Conservation (phyloP, 2,329 filamentous ascomycete species). For the Fusarium humuli region DNA sequence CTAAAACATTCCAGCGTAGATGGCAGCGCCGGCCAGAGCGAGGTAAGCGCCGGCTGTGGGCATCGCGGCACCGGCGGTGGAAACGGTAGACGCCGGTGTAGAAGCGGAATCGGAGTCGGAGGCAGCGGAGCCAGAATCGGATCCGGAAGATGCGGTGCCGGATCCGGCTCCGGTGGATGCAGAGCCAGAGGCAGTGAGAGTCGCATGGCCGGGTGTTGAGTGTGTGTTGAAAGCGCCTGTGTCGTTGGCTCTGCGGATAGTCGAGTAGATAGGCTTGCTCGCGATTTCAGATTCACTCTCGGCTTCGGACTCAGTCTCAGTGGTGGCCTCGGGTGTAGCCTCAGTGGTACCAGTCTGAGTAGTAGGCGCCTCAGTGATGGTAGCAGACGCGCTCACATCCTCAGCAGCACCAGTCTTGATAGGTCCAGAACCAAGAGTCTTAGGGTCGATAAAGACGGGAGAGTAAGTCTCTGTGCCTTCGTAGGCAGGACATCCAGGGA, state of each 20-base stretch:
- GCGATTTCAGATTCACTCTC: conserved; percentile 3
- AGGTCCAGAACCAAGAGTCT: conserved; percentile 38
- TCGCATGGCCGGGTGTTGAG: conserved; percentile 11
- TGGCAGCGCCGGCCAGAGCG: conserved; percentile 48
- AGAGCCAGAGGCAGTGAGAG: conserved; percentile 24
- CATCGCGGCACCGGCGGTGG: conserved; percentile 42
- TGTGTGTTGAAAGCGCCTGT: not conserved
- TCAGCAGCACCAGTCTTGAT: conserved; percentile 16
- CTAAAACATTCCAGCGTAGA: conserved; percentile 47
- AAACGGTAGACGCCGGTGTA: conserved; percentile 30
- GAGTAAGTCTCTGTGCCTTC: conserved; percentile 66
- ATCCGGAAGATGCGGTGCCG: conserved; percentile 25
- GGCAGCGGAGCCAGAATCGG: conserved; percentile 24
- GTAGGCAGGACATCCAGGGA: conserved; percentile 70
- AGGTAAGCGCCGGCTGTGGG: conserved; percentile 44
- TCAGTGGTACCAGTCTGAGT: conserved; percentile 17
- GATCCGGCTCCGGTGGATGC: conserved; percentile 22
- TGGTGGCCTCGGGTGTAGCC: conserved; percentile 5
- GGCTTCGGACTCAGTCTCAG: conserved; percentile 1
- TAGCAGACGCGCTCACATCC: conserved; percentile 19
- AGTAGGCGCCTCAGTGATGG: conserved; percentile 37
- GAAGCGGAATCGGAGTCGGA: conserved; percentile 35
- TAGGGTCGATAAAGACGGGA: conserved; percentile 59
- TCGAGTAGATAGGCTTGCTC: not conserved
- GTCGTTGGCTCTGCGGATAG: conserved; percentile 14